Conservation (phyloP, 805 yeast species). For the Zygosaccharomyces bailii region DNA sequence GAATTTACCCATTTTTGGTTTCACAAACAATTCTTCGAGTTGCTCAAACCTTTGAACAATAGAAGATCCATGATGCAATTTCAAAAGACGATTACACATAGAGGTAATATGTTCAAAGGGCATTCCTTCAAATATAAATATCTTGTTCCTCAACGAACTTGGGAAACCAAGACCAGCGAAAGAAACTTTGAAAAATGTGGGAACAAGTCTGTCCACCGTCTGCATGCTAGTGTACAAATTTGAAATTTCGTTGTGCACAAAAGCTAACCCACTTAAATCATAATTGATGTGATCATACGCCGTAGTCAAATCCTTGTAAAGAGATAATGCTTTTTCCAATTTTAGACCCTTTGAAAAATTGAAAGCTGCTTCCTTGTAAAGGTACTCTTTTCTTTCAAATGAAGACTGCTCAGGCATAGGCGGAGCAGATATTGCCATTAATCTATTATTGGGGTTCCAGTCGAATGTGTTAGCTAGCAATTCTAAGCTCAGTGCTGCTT, state of each 20-base stretch:
- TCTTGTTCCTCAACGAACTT: conserved; percentile 64
- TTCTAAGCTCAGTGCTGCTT: conserved; percentile 80
- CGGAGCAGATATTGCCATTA: conserved; percentile 61
- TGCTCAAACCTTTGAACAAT: conserved; percentile 57
- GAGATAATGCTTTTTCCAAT: conserved; percentile 74
- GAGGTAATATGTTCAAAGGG: conserved; percentile 86
- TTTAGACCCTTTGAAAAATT: conserved; percentile 69
- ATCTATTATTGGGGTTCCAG: conserved; percentile 60
- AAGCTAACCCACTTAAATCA: conserved; percentile 72
- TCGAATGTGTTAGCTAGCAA: conserved; percentile 69
- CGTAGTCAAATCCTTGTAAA: conserved; percentile 70
- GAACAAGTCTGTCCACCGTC: conserved; percentile 64
- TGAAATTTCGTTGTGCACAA: conserved; percentile 64
- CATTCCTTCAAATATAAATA: conserved; percentile 78
- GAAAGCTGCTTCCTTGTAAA: conserved; percentile 65
- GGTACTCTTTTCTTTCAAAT: conserved; percentile 73
- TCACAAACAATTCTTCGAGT: conserved; percentile 47
- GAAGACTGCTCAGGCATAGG: conserved; percentile 75
- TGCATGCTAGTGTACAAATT: conserved; percentile 65
- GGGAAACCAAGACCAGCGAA: conserved; percentile 88
- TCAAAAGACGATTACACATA: conserved; percentile 69
- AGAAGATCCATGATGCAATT: conserved; percentile 77
- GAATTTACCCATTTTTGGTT: conserved; percentile 65
- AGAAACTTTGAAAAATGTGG: conserved; percentile 74
- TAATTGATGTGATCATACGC: conserved; percentile 71